Evolutionary conservation across 257 asterid species (phyloP).

Genomic region (Solanum appendiculatum): DNA sequence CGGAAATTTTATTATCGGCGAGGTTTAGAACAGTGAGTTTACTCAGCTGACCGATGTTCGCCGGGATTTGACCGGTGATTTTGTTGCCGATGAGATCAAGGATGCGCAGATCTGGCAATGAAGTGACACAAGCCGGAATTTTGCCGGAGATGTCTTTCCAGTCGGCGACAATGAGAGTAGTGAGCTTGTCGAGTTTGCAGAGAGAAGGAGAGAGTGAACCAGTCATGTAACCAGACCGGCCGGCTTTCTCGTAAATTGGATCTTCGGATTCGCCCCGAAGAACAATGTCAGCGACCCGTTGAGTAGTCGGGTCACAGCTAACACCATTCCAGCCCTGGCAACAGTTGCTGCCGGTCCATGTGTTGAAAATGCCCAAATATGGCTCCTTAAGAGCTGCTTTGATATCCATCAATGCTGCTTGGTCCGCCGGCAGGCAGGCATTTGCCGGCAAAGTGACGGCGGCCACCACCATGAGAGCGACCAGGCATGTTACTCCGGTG

Average conservation of each 20-base stretch:
- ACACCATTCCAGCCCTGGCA: slow-evolving; percentile 84
- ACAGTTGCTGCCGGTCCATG: slow-evolving; percentile 81
- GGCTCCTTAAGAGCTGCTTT: slow-evolving; percentile 68
- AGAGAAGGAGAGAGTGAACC: slow-evolving; percentile 65
- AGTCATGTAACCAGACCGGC: slow-evolving; percentile 92
- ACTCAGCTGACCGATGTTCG: slow-evolving; percentile 51
- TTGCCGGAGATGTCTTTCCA: slow-evolving; percentile 85
- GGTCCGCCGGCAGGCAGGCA: slow-evolving; percentile 66
- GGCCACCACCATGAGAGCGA: slow-evolving; percentile 17
- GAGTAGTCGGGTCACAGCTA: slow-evolving; percentile 73
- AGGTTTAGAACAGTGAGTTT: slow-evolving; percentile 65
- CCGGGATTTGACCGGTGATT: slow-evolving; percentile 67
- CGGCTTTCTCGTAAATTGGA: slow-evolving; percentile 71
- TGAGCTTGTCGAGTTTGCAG: slow-evolving; percentile 73
- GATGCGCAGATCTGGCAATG: slow-evolving; percentile 47
- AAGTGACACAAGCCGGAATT: slow-evolving; percentile 61
- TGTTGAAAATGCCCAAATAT: slow-evolving; percentile 59
- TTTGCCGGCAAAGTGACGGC: slow-evolving; percentile 12
- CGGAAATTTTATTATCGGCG: slow-evolving; percentile 79
- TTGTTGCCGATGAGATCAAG: slow-evolving; percentile 80
- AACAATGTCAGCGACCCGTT: slow-evolving; percentile 64
- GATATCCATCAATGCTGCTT: slow-evolving; percentile 52
- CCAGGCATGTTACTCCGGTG: neutral
- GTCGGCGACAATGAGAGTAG: slow-evolving; percentile 76
- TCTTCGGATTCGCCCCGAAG: slow-evolving; percentile 98